phyloP scores from a whole-genome alignment of 2,329 filamentous ascomycete species.

The Stachybotrys echinatus region DNA sequence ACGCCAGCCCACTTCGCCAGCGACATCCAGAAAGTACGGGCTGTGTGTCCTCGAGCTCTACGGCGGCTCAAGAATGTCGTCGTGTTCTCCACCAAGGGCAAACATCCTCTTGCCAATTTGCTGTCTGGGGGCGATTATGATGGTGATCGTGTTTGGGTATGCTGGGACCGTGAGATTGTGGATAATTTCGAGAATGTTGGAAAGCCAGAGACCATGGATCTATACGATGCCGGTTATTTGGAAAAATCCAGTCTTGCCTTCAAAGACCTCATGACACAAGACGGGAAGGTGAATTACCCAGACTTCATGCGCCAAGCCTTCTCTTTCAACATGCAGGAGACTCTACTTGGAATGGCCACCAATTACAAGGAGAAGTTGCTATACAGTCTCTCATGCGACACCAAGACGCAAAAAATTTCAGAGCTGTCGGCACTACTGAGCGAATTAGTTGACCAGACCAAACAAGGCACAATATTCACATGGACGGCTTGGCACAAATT shows the following conservation, averaged over 20 bases:
- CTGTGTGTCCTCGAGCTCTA: conserved; percentile 53
- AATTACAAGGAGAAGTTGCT: conserved; percentile 57
- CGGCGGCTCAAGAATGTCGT: conserved; percentile 71
- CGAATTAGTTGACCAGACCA: conserved; percentile 50
- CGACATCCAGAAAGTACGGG: conserved; percentile 66
- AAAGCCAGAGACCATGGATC: conserved; percentile 25
- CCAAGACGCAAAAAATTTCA: conserved; percentile 33
- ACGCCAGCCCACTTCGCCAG: conserved; percentile 64
- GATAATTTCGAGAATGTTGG: conserved; percentile 59
- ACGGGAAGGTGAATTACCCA: conserved; percentile 16
- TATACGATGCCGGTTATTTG: conserved; percentile 43
- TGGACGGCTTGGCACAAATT: conserved; percentile 34
- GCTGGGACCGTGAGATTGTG: conserved; percentile 65
- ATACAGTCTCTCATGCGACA: conserved; percentile 52
- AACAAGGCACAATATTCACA: conserved; percentile 48
- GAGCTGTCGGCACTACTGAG: conserved; percentile 31
- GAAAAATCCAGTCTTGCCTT: conserved; percentile 42
- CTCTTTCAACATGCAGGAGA: conserved; percentile 50
- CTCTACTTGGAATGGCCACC: conserved; percentile 59
- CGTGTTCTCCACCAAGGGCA: conserved; percentile 64
- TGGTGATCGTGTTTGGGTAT: conserved; percentile 73
- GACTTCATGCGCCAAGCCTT: conserved; percentile 51
- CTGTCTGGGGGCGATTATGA: conserved; percentile 79
- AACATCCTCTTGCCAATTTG: conserved; percentile 59
- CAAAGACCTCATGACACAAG: conserved; percentile 29